Evolutionary conservation across 2,329 filamentous ascomycete species (phyloP).

Genomic region (Fusarium mangiferae): DNA sequence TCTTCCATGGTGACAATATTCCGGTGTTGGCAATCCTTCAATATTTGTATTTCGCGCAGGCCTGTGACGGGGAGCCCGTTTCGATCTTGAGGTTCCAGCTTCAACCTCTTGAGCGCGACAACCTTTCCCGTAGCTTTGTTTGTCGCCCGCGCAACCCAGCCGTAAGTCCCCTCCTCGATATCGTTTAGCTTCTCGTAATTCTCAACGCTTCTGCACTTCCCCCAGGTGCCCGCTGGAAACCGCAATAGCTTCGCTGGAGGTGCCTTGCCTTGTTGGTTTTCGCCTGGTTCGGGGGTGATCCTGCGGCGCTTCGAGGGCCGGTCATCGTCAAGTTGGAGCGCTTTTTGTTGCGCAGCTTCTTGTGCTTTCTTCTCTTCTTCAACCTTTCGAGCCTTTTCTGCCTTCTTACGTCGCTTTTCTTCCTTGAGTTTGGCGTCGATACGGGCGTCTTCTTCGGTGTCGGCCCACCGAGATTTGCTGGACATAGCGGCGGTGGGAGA

Average conservation of each 20-base stretch:
- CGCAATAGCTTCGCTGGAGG: conserved; percentile 69
- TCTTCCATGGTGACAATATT: conserved; percentile 87
- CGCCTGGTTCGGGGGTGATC: conserved; percentile 60
- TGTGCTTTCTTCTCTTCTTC: conserved; percentile 59
- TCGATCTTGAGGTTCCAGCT: conserved; percentile 81
- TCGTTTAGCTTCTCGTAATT: conserved; percentile 94
- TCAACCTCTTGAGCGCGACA: conserved; percentile 92
- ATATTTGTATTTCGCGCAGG: conserved; percentile 90
- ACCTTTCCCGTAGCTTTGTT: conserved; percentile 79
- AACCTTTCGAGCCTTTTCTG: conserved; percentile 78
- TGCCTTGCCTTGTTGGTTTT: conserved; percentile 34
- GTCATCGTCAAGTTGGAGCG: conserved; percentile 33
- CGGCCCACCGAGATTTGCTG: conserved; percentile 85
- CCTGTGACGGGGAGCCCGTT: conserved; percentile 89
- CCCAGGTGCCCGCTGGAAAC: conserved; percentile 76
- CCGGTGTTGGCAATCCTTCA: conserved; percentile 80
- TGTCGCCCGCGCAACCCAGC: conserved; percentile 87
- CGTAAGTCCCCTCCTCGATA: conserved; percentile 97
- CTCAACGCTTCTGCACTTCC: conserved; percentile 78
- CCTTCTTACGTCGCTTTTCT: conserved; percentile 85
- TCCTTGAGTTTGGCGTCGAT: conserved; percentile 82
- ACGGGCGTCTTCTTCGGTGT: conserved; percentile 82
- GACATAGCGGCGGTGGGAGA: conserved; percentile 59
- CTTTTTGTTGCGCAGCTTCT: conserved; percentile 42
- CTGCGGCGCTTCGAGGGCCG: conserved; percentile 71